These are phyloP conservation scores for Lichtheimia ornata DNA, from an alignment of 371 early-diverging fungal species.

Conservation along the genomic window DNA sequence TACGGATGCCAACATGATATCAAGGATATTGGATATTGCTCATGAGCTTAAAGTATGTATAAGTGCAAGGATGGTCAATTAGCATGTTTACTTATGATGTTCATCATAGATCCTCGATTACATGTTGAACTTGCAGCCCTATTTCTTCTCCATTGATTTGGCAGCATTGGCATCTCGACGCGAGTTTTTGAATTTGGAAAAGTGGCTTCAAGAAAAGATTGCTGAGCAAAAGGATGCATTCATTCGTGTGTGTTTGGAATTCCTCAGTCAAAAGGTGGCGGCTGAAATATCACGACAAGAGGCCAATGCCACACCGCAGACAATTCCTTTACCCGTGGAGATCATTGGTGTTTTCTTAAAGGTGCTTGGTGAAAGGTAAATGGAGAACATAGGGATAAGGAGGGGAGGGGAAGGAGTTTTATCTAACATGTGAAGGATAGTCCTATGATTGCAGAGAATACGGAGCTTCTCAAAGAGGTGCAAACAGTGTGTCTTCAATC, in stretches of 20 bases:
- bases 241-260: constrained; percentile 74
- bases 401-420: no score
- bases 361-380: constrained; percentile 62
- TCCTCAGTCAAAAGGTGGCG: constrained; percentile 69
- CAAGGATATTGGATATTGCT: constrained; percentile 79
- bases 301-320: constrained; percentile 31
- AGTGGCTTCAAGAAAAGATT: constrained; percentile 83
- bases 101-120: constrained; percentile 61
- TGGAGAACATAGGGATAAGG: no score
- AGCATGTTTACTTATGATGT: not conserved
- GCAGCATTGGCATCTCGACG: constrained; percentile 85
- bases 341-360: constrained; percentile 71
- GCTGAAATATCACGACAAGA: constrained; percentile 36
- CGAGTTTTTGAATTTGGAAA: constrained; percentile 80
- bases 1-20: constrained; percentile 70
- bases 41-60: constrained; percentile 77
- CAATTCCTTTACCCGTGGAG: constrained; percentile 70
- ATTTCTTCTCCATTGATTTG: constrained; percentile 79
- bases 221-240: constrained; percentile 68
- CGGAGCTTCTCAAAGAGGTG: constrained; percentile 61
- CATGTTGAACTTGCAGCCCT: constrained; percentile 72
- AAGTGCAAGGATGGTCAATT: no score
- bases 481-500: constrained; percentile 61
- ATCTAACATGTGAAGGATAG: constrained; percentile 25
- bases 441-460: constrained; percentile 59